Evolutionary conservation across 75 land plant species (phyloP).

Genomic region (Cupressus sempervirens): DNA sequence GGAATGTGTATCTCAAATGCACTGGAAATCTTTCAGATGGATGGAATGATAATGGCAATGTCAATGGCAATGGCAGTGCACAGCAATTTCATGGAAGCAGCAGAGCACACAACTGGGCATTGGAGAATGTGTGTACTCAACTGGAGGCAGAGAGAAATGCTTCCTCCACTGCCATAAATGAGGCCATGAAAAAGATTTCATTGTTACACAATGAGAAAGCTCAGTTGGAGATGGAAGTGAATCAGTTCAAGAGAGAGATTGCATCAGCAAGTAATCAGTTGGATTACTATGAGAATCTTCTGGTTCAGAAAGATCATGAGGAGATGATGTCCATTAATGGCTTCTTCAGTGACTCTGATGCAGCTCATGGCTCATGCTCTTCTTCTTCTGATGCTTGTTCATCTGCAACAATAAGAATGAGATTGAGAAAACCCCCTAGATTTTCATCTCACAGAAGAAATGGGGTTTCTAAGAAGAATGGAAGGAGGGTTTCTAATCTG

Average conservation of each 20-base stretch:
- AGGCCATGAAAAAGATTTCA: slow-evolving; percentile 41
- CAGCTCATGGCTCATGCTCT: not conserved
- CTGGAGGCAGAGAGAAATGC: slow-evolving; percentile 36
- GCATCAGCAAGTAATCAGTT: not conserved
- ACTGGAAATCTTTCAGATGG: not conserved
- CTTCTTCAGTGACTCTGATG: not conserved
- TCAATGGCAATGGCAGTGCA: too few relatives aligned
- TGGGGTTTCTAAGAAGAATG: not conserved
- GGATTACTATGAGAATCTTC: not conserved
- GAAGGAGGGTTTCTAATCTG: not conserved
- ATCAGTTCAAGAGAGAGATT: slow-evolving; percentile 19
- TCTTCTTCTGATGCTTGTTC: not conserved
- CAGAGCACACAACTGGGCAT: not conserved
- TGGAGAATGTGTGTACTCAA: slow-evolving; percentile 10
- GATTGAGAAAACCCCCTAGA: not conserved
- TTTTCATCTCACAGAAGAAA: not conserved
- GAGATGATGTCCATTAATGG: not conserved
- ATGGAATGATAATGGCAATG: not conserved
- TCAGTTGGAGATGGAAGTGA: slow-evolving; percentile 26
- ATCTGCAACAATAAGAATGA: too few relatives aligned
- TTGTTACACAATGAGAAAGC: slow-evolving; percentile 37
- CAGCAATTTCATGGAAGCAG: not conserved
- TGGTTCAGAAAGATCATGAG: not conserved
- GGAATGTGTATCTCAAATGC: not conserved
- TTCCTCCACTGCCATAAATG: slow-evolving; percentile 34